Evolutionary conservation across 768 basidiomycete species (phyloP), one percentile per base, ranked within the genome.

Genomic region (Jaapia argillacea): DNA sequence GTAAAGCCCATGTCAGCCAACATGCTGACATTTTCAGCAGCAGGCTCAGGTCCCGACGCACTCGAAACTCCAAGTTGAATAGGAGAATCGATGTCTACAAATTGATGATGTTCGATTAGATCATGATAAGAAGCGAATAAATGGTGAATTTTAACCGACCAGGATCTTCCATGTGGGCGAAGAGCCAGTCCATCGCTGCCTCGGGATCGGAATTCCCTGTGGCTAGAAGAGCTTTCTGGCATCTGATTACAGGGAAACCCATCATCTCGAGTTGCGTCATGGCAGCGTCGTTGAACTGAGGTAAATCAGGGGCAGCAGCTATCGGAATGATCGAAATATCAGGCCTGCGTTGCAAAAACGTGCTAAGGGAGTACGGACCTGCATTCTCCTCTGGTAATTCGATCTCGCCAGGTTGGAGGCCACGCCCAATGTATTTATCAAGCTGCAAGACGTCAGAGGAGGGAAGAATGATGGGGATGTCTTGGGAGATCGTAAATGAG

Each of bases 1-100:
- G 85, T 85, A 63, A 98, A 98, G 12, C 96, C 94, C 93, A 99
- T 96, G 51, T 94, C 91, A 1, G 69, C 64, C 28, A 98, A 66
- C 73, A 84, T 75, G 23, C 59, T 55, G 2, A 97, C 73, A 53
- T 86, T 77, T 6, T 88, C 90, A 0, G 68, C 59, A 0, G 80
- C 67, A 0, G 86, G 83, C 47, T 87, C 86, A 1, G 70, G 54
- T 2, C 48, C 66, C 5, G 49, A 52, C 50, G 2, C 54, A 3
- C 56, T 43, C 3, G 61, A 37, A 1, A 62, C 43, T 6, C 55
- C 24, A 0, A 58, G 44, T 42, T 67, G 66, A 23, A 91, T 76
- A 0, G 90, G 92, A 1, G 67, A 70, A 58, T 97, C 93, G 55
- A 97, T 92, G 56, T 93, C 93, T 93, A n/a, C n/a, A n/a, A 52